Percentiles rank a stretch among this genome's conserved stretches.
Conservation (phyloP, 208 protist genomes). For the Novymonas esmeraldas region DNA sequence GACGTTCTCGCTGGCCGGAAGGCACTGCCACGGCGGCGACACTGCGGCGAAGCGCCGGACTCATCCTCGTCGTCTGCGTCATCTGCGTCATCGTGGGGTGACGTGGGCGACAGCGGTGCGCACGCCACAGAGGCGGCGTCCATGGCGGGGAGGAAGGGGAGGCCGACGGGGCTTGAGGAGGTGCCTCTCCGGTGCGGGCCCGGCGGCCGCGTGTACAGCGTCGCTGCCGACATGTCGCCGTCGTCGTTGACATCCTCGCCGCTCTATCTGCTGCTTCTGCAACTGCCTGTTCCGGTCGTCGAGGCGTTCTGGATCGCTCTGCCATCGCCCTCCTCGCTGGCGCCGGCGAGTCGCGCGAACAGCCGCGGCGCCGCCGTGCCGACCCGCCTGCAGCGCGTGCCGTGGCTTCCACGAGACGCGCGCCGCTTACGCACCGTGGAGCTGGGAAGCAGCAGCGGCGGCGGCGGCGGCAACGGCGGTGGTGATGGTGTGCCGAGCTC, state of each 20-base stretch:
- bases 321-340: constrained; percentile 11
- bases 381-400: not conserved
- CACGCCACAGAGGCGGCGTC: no score
- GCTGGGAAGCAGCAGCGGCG: no score
- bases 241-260: not conserved
- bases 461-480: no score
- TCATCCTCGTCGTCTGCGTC: not conserved
- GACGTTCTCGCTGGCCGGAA: constrained; percentile 26
- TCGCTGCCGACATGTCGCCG: not conserved
- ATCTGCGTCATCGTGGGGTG: not conserved
- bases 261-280: constrained; percentile 12
- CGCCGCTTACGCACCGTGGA: not conserved
- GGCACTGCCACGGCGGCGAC: constrained; percentile 8
- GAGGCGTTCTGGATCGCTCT: constrained; percentile 30
- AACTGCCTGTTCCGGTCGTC: constrained; percentile 24
- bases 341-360: not conserved
- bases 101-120: no score
- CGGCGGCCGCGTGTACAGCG: constrained; percentile 15
- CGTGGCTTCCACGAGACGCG: constrained; percentile 3
- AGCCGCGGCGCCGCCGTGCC: not conserved
- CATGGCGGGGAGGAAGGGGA: no score
- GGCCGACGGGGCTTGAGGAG: not conserved
- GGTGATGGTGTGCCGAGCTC: no score
- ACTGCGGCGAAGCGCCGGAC: not conserved
- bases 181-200: constrained; percentile 26